Evolutionary conservation across 495 filamentous ascomycete genomes (phyloP), one percentile per base, ranked within the genome.

Genomic region (Thermochaetoides thermophila): DNA sequence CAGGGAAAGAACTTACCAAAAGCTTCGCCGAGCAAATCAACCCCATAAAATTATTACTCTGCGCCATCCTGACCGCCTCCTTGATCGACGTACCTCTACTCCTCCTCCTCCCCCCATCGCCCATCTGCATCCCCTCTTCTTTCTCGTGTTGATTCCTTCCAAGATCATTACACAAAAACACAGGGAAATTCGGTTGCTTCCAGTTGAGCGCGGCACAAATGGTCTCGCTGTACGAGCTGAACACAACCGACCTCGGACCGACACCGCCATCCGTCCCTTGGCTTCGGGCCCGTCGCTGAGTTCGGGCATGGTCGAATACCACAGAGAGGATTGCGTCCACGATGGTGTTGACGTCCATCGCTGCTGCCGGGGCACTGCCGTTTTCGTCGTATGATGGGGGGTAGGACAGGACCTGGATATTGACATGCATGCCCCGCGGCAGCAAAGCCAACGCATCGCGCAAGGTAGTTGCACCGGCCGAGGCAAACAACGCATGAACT

Each of bases 141-240:
- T 20, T 24, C 7, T 14, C 32, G 30, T 13, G 43, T 43, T 49
- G 68, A 43, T 50, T 59, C 52, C 69, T 51, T 46, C 83, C 84
- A 30, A 96, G 70, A 33, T 93, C 84, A 50, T 96, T 95, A 60
- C 85, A 93, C 29, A 94, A 68, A 37, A 97, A 78, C 1, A 96
- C 84, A 0, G 89, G 91, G 47, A 92, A 97, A 44, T 96, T 97
- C 8, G 89, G 89, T 52, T 97, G 89, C 56, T 97, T 97, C 91
- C 91, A 97, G 52, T 96, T 96, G 32, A 97, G 48, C 3, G 86
- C 84, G 22, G 81, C 85, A 54, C 89, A 97, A 18, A 96, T 71
- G 43, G 77, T 79, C 8, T 78, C 61, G 50, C 94, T 94, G 42
- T 84, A 91, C 5, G 81, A 85, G 38, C 81, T 86, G 52, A 96